phyloP scores from a whole-genome alignment of 1,284 basidiomycete genomes.

The Ceratobasidium sp. region DNA sequence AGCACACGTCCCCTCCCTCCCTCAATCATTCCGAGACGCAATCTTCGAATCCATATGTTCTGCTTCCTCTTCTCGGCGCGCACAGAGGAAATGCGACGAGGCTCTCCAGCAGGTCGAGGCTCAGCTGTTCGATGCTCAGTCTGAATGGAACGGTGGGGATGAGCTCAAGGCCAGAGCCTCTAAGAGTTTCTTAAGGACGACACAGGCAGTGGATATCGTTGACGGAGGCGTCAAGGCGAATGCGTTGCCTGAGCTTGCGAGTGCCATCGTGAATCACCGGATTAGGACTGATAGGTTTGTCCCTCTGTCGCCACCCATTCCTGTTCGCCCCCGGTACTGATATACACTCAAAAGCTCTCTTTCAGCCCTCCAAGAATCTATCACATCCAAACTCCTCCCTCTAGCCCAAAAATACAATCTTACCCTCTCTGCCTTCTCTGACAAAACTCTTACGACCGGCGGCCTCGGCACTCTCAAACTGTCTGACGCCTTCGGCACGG shows the following conservation, averaged over 20 bases:
- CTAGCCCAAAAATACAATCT: slow-evolving; percentile 68
- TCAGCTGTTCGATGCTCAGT: slow-evolving; percentile 60
- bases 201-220: slow-evolving; percentile 78
- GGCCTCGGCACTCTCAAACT: slow-evolving; percentile 58
- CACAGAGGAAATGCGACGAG: slow-evolving; percentile 57
- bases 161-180: slow-evolving; percentile 49
- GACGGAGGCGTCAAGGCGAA: slow-evolving; percentile 78
- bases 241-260: slow-evolving; percentile 71
- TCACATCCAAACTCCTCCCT: slow-evolving; percentile 61
- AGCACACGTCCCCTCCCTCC: slow-evolving; percentile 61
- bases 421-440: slow-evolving; percentile 67
- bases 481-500: slow-evolving; percentile 61
- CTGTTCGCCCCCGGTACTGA: no score
- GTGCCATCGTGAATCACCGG: slow-evolving; percentile 72
- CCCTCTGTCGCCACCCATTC: slow-evolving; percentile 14
- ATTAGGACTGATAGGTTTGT: slow-evolving; percentile 67
- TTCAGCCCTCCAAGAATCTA: slow-evolving; percentile 61
- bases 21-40: slow-evolving; percentile 52
- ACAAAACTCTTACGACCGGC: slow-evolving; percentile 49
- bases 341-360: slow-evolving; percentile 60
- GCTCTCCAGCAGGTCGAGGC: slow-evolving; percentile 63
- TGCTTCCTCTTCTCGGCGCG: slow-evolving; percentile 12
- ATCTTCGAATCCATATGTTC: slow-evolving; percentile 18
- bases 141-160: slow-evolving; percentile 21
- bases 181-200: slow-evolving; percentile 70